Percentiles rank a stretch among this genome's conserved stretches.
These are phyloP conservation scores for Aspergillus sergii DNA, from an alignment of 2,329 filamentous ascomycete genomes.

Conservation along the genomic window DNA sequence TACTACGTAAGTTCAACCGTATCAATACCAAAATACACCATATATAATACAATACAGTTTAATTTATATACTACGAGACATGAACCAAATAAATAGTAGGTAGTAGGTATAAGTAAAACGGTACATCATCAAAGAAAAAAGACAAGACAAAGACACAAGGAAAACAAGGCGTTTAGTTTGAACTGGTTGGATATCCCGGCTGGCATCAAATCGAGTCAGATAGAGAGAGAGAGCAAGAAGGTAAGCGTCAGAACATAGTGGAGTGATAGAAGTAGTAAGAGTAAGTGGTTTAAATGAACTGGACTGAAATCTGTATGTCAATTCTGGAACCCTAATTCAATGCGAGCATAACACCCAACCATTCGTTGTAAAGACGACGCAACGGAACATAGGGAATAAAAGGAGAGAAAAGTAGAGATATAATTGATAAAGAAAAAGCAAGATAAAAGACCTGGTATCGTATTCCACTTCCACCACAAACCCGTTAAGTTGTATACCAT, in stretches of 20 bases:
- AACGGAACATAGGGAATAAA: slow-evolving; percentile 1
- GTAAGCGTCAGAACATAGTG: neutral
- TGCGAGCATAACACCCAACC: slow-evolving; percentile 4
- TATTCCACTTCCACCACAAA: slow-evolving; percentile 5
- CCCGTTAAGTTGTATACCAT: neutral
- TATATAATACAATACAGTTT: neutral
- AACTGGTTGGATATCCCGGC: neutral
- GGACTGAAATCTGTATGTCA: slow-evolving; percentile 5
- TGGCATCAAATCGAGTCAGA: neutral
- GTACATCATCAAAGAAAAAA: neutral
- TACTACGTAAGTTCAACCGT: no score
- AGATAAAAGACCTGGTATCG: slow-evolving; percentile 20
- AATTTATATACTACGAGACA: slow-evolving; percentile 8
- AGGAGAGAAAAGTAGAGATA: slow-evolving; percentile 5
- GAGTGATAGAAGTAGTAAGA: neutral
- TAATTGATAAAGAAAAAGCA: neutral
- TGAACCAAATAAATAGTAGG: neutral
- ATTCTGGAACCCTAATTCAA: slow-evolving; percentile 5
- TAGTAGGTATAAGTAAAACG: slow-evolving; percentile 6
- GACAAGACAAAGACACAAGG: slow-evolving; percentile 4
- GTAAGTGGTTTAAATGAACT: slow-evolving; percentile 9
- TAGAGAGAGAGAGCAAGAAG: neutral
- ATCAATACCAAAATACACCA: neutral
- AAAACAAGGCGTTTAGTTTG: neutral
- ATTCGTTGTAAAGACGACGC: neutral